Evolutionary conservation across 352 stramenopile species (phyloP), one percentile per base, ranked within the genome.

Genomic region (Phytophthora tentaculata): DNA sequence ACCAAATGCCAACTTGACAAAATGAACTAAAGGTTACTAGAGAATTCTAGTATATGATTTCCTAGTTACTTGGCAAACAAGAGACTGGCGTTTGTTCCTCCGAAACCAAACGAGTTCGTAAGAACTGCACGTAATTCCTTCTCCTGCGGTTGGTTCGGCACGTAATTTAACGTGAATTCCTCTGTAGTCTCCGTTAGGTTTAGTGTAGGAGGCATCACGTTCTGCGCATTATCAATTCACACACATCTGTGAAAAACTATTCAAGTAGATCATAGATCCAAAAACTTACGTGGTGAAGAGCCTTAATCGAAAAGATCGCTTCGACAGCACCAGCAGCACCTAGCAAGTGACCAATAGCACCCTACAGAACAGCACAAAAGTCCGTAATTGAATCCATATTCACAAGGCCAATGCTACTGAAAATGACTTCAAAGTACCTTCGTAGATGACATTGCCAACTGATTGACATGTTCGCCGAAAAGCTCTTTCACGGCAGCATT

Each of bases 31-130:
- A 79, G 32, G 24, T 47, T 44, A 19, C 41, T 53, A 39, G 17
- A 53, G 49, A 24, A 28, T 8, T 54, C 47, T 55, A 56, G n/a
- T n/a, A n/a, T n/a, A n/a, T n/a, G n/a, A n/a, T n/a, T n/a, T n/a
- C n/a, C n/a, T n/a, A n/a, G n/a, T n/a, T 78, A 94, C 71, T 92
- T 94, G 48, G 82, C 70, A 64, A 96, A 96, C 52, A 85, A 83
- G 12, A 96, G 68, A 51, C 80, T 91, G 13, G 86, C 89, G 84
- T 99, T 99, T 13, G 96, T 98, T 53, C 97, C 97, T 58, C 97
- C 97, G 74, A 99, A 99, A 22, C 97, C 97, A 86, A 99, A 99
- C 32, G 95, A 98, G 76, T 99, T 99, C 16, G 84, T 96, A 35
- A 99, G 72, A 3, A 96, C 93, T 35, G 86, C 79, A 10, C 87